Conservation (phyloP, 176 grass and related monocot genomes). For the Sorghum bicolor region Sorghum_bicolor_NCBIv3 NC_012870.2:10437001-10437500, state of each 20-base stretch:
- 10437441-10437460: slow-evolving; percentile 71
- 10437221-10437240: slow-evolving; percentile 26
- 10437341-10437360: slow-evolving; percentile 85
- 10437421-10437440: slow-evolving; percentile 96
- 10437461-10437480: slow-evolving; percentile 11
- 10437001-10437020: slow-evolving; percentile 10
- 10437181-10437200: slow-evolving; percentile 33
- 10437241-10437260: slow-evolving; percentile 98
- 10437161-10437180: slow-evolving; percentile 77
- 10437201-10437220: background rate
- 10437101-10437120: slow-evolving; percentile 99
- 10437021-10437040: slow-evolving; percentile 12
- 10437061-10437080: slow-evolving; percentile 77
- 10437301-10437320: slow-evolving; percentile 86
- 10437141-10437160: slow-evolving; percentile 99
- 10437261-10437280: slow-evolving; percentile 92
- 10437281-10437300: slow-evolving; percentile 98
- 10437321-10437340: slow-evolving; percentile 72
- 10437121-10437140: slow-evolving; percentile 97
- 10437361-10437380: slow-evolving; percentile 86
- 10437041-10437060: slow-evolving; percentile 11
- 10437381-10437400: slow-evolving; percentile 97
- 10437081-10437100: slow-evolving; percentile 95
- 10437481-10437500: slow-evolving; percentile 7
- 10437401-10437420: slow-evolving; percentile 99